These are phyloP conservation scores for Salix dunnii DNA, from an alignment of 345 rosid species.

Conservation along the genomic window DNA sequence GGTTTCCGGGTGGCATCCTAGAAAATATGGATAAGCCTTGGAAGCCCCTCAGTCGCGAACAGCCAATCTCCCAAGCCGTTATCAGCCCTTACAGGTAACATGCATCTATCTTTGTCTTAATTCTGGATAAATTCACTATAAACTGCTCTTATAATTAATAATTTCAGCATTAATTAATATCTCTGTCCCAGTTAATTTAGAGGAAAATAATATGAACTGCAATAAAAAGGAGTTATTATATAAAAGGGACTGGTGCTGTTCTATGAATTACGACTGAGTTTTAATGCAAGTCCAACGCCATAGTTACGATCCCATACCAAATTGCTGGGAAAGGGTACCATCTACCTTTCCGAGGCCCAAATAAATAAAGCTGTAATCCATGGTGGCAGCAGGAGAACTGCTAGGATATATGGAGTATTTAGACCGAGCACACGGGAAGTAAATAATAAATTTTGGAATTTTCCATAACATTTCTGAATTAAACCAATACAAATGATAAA, in stretches of 20 bases:
- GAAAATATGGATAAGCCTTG: conserved; percentile 84
- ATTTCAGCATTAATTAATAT: neutral
- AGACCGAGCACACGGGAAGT: neutral
- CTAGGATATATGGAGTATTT: neutral
- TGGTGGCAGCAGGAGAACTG: neutral
- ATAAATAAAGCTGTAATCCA: neutral
- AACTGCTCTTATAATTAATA: neutral
- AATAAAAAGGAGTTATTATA: neutral
- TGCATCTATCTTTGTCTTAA: neutral
- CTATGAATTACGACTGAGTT: neutral
- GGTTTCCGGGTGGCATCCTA: conserved; percentile 46
- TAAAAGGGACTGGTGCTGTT: neutral
- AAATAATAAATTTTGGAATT: neutral
- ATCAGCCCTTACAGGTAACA: conserved; percentile 77
- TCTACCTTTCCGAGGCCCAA: neutral
- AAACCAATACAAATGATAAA: neutral
- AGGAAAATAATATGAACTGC: neutral
- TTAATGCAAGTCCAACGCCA: neutral
- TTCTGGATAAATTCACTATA: neutral
- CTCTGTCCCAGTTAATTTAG: neutral
- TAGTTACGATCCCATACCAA: neutral
- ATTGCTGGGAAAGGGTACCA: neutral
- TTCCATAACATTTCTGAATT: neutral
- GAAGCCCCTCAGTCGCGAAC: conserved; percentile 69
- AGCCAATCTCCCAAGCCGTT: conserved; percentile 52